phyloP scores from a whole-genome alignment of 2,329 filamentous ascomycete species.

The Paraconiothyrium sp. region DNA sequence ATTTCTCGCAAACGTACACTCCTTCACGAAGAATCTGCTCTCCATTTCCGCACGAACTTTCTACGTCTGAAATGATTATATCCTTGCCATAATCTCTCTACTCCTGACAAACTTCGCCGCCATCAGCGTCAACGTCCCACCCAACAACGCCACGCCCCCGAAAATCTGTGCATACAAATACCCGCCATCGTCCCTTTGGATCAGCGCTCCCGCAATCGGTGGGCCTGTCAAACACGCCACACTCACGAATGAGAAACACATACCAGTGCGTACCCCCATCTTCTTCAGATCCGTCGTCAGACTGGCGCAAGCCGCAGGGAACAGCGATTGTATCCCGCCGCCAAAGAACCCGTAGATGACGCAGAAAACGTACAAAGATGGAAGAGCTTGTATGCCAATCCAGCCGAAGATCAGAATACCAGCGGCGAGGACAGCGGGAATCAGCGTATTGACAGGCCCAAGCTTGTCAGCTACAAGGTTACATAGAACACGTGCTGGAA shows the following conservation, averaged over 20 bases:
- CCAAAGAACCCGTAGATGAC: conserved; percentile 60
- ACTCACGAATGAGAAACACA: conserved; percentile 45
- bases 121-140: conserved; percentile 8
- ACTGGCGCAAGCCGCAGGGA: conserved; percentile 54
- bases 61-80: background rate
- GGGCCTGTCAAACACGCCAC: conserved; percentile 39
- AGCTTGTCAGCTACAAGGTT: conserved; percentile 55
- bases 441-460: conserved; percentile 53
- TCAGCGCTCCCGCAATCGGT: conserved; percentile 44
- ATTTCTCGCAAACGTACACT: too few species aligned
- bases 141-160: conserved; percentile 1
- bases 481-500: conserved; percentile 61
- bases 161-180: conserved; percentile 55
- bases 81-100: conserved; percentile 7
- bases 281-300: conserved; percentile 54
- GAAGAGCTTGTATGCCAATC: conserved; percentile 50
- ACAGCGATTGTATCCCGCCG: conserved; percentile 56
- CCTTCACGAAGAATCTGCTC: too few species aligned
- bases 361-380: conserved; percentile 55
- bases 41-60: background rate
- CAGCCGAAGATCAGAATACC: conserved; percentile 55
- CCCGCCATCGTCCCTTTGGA: conserved; percentile 45
- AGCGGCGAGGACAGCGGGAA: conserved; percentile 38
- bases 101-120: conserved; percentile 14
- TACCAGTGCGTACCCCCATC: conserved; percentile 59